phyloP scores from a whole-genome alignment of 768 basidiomycete genomes.

The Tulasnella sp. region DNA sequence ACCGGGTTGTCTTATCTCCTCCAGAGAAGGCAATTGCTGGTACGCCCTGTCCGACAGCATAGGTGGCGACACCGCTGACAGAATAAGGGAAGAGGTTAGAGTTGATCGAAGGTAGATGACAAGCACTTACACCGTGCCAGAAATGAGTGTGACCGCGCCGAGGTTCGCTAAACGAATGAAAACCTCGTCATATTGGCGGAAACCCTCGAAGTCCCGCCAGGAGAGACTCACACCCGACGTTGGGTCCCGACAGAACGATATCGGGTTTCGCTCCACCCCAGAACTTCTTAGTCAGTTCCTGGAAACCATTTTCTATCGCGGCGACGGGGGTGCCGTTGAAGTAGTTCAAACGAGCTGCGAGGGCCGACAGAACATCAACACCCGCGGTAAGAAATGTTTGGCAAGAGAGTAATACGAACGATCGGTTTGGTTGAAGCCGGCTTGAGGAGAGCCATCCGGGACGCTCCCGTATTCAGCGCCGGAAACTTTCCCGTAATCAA shows the following conservation, averaged over 20 bases:
- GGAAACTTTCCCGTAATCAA: neutral
- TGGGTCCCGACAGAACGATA: slow-evolving; percentile 24
- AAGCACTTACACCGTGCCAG: slow-evolving; percentile 31
- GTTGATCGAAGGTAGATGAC: neutral
- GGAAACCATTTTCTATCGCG: slow-evolving; percentile 15
- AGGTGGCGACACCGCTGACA: slow-evolving; percentile 13
- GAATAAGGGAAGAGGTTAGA: neutral
- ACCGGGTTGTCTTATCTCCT: neutral
- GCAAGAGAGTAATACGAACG: slow-evolving; percentile 11
- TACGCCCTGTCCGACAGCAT: neutral
- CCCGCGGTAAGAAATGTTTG: neutral
- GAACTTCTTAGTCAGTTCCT: slow-evolving; percentile 13
- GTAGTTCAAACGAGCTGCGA: slow-evolving; percentile 27
- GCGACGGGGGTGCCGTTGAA: slow-evolving; percentile 29
- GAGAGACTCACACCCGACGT: slow-evolving; percentile 26
- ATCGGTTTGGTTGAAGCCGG: slow-evolving; percentile 16
- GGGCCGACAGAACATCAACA: neutral
- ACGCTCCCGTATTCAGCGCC: slow-evolving; percentile 11
- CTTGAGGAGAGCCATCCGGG: neutral
- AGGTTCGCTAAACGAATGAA: slow-evolving; percentile 14
- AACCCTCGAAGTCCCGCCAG: neutral
- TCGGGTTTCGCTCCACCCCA: slow-evolving; percentile 21
- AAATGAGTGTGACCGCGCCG: slow-evolving; percentile 4
- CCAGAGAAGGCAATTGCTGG: slow-evolving; percentile 33
- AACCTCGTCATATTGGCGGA: neutral